Evolutionary conservation across 2,329 filamentous ascomycete species (phyloP).

Genomic region (Fusarium coicis): DNA sequence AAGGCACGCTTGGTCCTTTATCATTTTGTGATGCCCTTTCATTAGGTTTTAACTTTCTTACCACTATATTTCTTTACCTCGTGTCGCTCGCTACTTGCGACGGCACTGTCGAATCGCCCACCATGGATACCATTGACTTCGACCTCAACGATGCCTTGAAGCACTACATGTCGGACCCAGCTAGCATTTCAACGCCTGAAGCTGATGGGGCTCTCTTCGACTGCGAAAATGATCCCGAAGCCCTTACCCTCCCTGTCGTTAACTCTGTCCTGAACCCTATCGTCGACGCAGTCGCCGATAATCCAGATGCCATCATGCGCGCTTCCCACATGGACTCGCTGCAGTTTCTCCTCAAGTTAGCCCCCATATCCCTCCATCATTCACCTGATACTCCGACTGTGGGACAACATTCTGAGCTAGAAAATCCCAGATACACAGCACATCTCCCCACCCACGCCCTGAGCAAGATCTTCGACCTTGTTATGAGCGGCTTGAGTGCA

Average conservation of each 20-base stretch:
- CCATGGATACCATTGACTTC: constrained; percentile 83
- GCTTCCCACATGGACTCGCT: constrained; percentile 88
- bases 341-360: constrained; percentile 97
- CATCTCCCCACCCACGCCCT: constrained; percentile 83
- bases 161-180: constrained; percentile 94
- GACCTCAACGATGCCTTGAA: constrained; percentile 97
- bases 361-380: constrained; percentile 61
- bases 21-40: constrained; percentile 27
- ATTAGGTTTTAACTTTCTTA: constrained; percentile 13
- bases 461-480: constrained; percentile 91
- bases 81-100: constrained; percentile 28
- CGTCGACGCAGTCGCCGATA: constrained; percentile 90
- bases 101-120: constrained; percentile 44
- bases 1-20: neutral
- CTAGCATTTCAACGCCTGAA: constrained; percentile 84
- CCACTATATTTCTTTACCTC: constrained; percentile 16
- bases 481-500: constrained; percentile 85
- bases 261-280: constrained; percentile 91
- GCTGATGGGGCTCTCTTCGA: constrained; percentile 86
- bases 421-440: constrained; percentile 79
- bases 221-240: constrained; percentile 91
- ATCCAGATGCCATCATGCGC: constrained; percentile 86
- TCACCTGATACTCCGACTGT: constrained; percentile 34
- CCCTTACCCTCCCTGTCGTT: constrained; percentile 79
- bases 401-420: constrained; percentile 53